Conservation (phyloP, 129 eudicot species). For the Tagetes patula region DNA sequence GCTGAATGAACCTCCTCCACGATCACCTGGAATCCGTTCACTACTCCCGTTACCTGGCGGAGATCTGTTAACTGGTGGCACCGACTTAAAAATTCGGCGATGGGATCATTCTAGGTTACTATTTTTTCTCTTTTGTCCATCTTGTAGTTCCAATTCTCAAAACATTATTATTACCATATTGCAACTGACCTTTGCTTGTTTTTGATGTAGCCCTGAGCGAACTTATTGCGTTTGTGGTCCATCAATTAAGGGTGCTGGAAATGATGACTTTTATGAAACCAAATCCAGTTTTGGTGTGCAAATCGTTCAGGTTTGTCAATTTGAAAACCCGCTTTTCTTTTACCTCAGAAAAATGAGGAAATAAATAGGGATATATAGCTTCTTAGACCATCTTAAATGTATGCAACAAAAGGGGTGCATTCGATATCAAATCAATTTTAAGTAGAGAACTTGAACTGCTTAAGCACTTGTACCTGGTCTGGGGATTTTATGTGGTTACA, state of each 20-base stretch:
- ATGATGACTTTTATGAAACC: slow-evolving; percentile 79
- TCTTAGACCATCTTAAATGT: neutral
- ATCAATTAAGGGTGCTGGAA: slow-evolving; percentile 72
- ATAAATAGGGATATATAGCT: neutral
- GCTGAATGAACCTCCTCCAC: slow-evolving; percentile 76
- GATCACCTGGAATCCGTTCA: slow-evolving; percentile 84
- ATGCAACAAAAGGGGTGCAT: neutral
- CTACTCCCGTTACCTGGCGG: slow-evolving; percentile 97
- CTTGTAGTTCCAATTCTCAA: neutral
- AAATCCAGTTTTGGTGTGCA: slow-evolving; percentile 94
- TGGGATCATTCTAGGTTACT: slow-evolving; percentile 94
- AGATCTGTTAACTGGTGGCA: slow-evolving; percentile 93
- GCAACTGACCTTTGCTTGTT: slow-evolving; percentile 26
- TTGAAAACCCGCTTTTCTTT: neutral
- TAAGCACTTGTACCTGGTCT: too few relatives aligned
- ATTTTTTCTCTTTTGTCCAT: neutral
- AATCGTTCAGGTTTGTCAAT: slow-evolving; percentile 81
- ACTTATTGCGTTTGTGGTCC: slow-evolving; percentile 97
- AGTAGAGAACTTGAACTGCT: too few relatives aligned
- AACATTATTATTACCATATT: neutral
- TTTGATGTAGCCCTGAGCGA: slow-evolving; percentile 76
- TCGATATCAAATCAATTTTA: too few relatives aligned
- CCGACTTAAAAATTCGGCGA: slow-evolving; percentile 90
- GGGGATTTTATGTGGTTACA: too few relatives aligned
- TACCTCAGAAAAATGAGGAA: neutral